Percentiles rank a stretch among this genome's conserved stretches.
Evolutionary conservation across 2,329 filamentous ascomycete species (phyloP).

Genomic region (Fusarium pseudoanthophilum): DNA sequence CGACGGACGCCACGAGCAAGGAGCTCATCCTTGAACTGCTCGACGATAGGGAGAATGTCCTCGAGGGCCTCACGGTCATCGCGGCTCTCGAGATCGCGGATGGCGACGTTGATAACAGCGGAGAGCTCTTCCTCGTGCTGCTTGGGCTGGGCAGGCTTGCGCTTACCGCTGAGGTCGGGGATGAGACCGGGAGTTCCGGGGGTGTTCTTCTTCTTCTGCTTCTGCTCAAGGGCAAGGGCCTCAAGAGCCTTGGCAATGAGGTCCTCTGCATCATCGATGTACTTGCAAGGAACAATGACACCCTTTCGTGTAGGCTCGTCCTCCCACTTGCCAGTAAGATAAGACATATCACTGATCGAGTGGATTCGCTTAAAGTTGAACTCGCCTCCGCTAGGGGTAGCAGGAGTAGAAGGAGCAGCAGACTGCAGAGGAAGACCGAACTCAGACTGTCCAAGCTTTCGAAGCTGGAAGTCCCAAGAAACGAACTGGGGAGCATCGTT

Average conservation of each 20-base stretch:
- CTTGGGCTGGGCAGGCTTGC: constrained; percentile 59
- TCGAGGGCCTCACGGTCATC: constrained; percentile 83
- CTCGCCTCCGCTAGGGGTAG: constrained; percentile 72
- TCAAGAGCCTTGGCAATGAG: constrained; percentile 85
- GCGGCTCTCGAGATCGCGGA: constrained; percentile 85
- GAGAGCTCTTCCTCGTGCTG: constrained; percentile 76
- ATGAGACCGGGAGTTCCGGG: constrained; percentile 68
- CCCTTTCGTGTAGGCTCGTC: constrained; percentile 87
- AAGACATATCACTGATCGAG: constrained; percentile 97
- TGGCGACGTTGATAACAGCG: constrained; percentile 90
- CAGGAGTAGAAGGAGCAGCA: constrained; percentile 84
- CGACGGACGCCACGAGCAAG: constrained; percentile 84
- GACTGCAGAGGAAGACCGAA: constrained; percentile 85
- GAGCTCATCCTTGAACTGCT: constrained; percentile 85
- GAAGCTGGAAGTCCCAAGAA: constrained; percentile 95
- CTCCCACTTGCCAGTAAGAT: constrained; percentile 77
- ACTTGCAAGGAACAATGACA: constrained; percentile 92
- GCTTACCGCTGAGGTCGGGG: constrained; percentile 78
- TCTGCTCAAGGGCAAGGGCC: constrained; percentile 72
- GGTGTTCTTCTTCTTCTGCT: constrained; percentile 66
- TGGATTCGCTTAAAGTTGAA: constrained; percentile 81
- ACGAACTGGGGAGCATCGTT: constrained; percentile 75
- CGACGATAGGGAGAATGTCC: constrained; percentile 80
- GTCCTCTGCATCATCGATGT: constrained; percentile 94
- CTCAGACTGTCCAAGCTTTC: constrained; percentile 92